Conservation (phyloP, 2,329 filamentous ascomycete species). For the Paraphoma chrysanthemicola region DNA sequence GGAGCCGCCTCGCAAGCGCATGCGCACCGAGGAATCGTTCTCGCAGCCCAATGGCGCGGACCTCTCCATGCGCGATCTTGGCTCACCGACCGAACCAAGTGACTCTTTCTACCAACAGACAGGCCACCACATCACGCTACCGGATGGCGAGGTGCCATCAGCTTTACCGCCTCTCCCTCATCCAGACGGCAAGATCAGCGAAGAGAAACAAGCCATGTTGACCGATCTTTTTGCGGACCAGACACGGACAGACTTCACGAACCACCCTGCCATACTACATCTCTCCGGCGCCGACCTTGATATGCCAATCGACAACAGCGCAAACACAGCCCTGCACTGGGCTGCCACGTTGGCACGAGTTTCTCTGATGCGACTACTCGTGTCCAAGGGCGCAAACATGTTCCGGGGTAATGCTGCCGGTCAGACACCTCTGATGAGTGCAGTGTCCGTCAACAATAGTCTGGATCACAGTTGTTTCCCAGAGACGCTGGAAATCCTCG, state of each 20-base stretch:
- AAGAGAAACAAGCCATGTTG: constrained; percentile 84
- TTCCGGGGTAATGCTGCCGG: constrained; percentile 87
- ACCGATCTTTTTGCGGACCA: constrained; percentile 68
- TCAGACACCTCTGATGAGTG: constrained; percentile 91
- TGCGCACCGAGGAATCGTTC: constrained; percentile 58
- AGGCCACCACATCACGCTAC: constrained; percentile 54
- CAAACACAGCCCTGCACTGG: constrained; percentile 94
- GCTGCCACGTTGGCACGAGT: constrained; percentile 90
- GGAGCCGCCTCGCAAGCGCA: constrained; percentile 84
- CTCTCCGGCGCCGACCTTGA: constrained; percentile 84
- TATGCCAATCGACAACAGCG: constrained; percentile 86
- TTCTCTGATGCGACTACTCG: constrained; percentile 79
- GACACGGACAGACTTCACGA: constrained; percentile 71
- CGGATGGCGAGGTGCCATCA: constrained; percentile 61
- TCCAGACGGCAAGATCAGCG: constrained; percentile 67
- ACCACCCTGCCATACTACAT: constrained; percentile 77
- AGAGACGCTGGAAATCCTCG: constrained; percentile 85
- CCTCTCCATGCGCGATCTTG: constrained; percentile 63
- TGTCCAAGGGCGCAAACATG: constrained; percentile 84
- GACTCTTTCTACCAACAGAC: constrained; percentile 69
- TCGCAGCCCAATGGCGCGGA: constrained; percentile 58
- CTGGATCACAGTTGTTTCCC: constrained; percentile 90
- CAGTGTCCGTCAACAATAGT: constrained; percentile 92
- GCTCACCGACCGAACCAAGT: constrained; percentile 78
- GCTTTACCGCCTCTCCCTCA: constrained; percentile 70